Evolutionary conservation across 345 rosid species (phyloP), one percentile per base, ranked within the genome.

Genomic region (Turnera subulata): DNA sequence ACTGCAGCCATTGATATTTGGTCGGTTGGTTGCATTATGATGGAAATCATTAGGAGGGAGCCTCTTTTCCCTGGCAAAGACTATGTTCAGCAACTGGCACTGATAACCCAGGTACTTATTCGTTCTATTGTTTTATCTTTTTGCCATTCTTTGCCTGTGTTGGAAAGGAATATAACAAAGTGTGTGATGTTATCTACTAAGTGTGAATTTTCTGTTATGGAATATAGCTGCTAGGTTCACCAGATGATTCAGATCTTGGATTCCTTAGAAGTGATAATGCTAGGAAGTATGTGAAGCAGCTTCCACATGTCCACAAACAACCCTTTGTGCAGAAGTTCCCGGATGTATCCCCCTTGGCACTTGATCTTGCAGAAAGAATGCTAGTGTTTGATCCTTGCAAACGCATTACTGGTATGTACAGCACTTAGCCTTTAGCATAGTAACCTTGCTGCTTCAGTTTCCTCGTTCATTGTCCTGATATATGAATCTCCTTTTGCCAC

Each of bases 11-110:
- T 91, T 54, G 96, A 91, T 55, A 77, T 91, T 16, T 91, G 98
- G 98, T 88, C 94, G 11, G 98, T 91, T 62, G 96, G 98, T 68
- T 91, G 98, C 79, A 91, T 88, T 57, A 68, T 91, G 53, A 79
- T 88, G 96, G 96, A 88, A 70, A 79, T 88, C 24, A 57, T 84
- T 13, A 75, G 71, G 56, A 78, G 91, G 73, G 89, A 88, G 57
- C 84, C 96, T 2, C 88, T 91, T 44, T 85, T 85, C 23, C 85
- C 89, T 0, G 96, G 96, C 40, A 91, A 82, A 85, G 94, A 91
- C 66, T 91, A 91, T 60, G 86, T 84, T 59, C 96, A 91, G 50
- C 97, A 88, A 65, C 70, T 88, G 58, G 78, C 65, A 46, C 85
- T 91, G 53, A 88, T 88, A 55, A 91, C 87, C 6, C 83, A 88